Evolutionary conservation across 306 rosid genomes (phyloP), one percentile per base, ranked within the genome.

Genomic region (Fagus sylvatica): DNA sequence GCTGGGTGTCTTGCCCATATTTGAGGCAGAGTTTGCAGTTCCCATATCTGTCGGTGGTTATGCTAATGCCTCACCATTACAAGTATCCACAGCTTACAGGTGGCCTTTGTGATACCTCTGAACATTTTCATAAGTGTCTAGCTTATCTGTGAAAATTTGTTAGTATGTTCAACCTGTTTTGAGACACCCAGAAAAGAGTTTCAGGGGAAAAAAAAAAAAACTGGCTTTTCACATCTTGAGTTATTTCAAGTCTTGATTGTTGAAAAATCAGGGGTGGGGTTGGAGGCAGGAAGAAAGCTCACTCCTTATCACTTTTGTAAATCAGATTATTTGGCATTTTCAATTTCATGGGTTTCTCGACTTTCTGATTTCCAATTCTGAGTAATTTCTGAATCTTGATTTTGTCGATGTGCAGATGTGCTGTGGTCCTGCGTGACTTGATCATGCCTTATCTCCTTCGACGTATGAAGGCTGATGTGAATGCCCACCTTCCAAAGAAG

Each of bases 71-170:
- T 91, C 98, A 53, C 98, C 98, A 4, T 83, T 95, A 71, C 99
- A 95, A 93, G 99, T 95, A 74, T 95, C 99, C 57, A 95, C 98
- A 61, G 99, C 98, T 77, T 95, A 95, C 88, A 89, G 99, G 99
- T 93, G 71, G 55, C 53, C 73, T 49, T 48, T 67, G 30, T 78
- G 72, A 39, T 16, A 65, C 8, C 6, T 65, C 15, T 3, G 13
- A 39, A 17, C 71, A 22, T 39, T 7, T 65, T 65, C 33, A 34
- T 34, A 62, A 62, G 43, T 48, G 71, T 65, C 32, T 65, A 9
- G 48, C 9, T 7, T 17, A 22, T 65, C 16, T 65, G 3, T 16
- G 8, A 15, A 46, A 2, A 15, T 7, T 65, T 37, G 40, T 65
- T 16, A 17, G 49, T n/a, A 17, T 39, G 33, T 39, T 13, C 13